A percentile compares a stretch with the other conserved stretches of the same genome.
Conservation (phyloP, 2,329 filamentous ascomycete genomes). For the Colletotrichum falcatum region DNA sequence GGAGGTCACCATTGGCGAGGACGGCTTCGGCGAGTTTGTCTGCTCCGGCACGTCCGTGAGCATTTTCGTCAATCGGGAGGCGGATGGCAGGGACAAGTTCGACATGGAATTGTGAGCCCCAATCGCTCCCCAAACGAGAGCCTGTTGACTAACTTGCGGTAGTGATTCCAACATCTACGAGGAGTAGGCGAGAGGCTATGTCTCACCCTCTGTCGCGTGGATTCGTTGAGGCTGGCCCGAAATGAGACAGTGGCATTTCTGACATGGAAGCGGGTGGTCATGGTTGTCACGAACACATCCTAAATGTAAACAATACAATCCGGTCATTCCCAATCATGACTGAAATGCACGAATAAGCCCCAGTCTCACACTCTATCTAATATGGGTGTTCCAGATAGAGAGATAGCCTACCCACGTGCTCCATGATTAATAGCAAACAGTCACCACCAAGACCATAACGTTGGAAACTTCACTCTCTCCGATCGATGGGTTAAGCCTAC, state of each 20-base stretch:
- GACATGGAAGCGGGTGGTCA: not conserved
- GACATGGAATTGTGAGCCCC: slow-evolving; percentile 54
- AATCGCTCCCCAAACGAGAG: accelerated
- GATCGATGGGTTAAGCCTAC: too few species aligned
- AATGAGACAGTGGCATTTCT: too few species aligned
- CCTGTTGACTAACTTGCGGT: slow-evolving; percentile 13
- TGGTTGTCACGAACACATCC: too few species aligned
- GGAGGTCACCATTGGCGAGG: slow-evolving; percentile 69
- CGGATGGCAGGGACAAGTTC: slow-evolving; percentile 61
- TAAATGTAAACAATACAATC: not conserved
- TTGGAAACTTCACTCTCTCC: too few species aligned
- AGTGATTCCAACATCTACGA: slow-evolving; percentile 48
- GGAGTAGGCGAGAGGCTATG: slow-evolving; percentile 26
- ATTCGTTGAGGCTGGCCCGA: not conserved
- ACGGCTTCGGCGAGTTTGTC: slow-evolving; percentile 71
- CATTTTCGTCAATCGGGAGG: slow-evolving; percentile 69
- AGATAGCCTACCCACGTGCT: too few species aligned
- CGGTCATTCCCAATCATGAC: not conserved
- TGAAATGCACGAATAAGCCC: not conserved
- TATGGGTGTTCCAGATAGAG: not conserved
- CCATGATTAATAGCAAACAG: too few species aligned
- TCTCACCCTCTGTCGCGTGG: not conserved
- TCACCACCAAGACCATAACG: too few species aligned
- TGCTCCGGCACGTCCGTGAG: slow-evolving; percentile 66
- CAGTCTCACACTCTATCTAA: not conserved